Percentiles rank a stretch among this genome's conserved stretches.
phyloP scores from a whole-genome alignment of 2,329 filamentous ascomycete genomes.

The Nothomitra cinnamomea region DNA sequence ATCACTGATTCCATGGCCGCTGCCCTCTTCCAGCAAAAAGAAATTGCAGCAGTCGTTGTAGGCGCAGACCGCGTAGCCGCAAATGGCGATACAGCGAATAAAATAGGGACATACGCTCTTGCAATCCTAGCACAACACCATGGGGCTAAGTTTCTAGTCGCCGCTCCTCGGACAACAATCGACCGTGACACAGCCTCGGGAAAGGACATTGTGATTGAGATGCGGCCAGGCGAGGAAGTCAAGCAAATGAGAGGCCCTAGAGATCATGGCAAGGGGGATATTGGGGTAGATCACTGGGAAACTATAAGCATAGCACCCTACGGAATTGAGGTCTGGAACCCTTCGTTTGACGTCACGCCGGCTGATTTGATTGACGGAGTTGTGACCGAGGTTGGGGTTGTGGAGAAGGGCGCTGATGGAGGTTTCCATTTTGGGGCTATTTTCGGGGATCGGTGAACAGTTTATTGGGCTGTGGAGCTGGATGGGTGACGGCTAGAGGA shows the following conservation, averaged over 20 bases:
- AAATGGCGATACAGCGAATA: slow-evolving; percentile 96
- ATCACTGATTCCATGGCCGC: slow-evolving; percentile 96
- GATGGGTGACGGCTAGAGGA: too few relatives aligned
- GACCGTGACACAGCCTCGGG: slow-evolving; percentile 69
- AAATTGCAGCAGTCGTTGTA: slow-evolving; percentile 76
- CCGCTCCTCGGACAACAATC: slow-evolving; percentile 86
- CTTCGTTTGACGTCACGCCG: slow-evolving; percentile 90
- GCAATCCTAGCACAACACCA: slow-evolving; percentile 82
- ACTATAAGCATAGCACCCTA: slow-evolving; percentile 63
- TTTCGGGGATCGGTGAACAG: slow-evolving; percentile 16
- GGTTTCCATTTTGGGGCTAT: slow-evolving; percentile 41
- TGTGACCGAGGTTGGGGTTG: slow-evolving; percentile 79
- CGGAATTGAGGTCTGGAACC: slow-evolving; percentile 84
- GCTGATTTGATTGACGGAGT: slow-evolving; percentile 79
- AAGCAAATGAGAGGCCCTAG: slow-evolving; percentile 69
- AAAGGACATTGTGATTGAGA: slow-evolving; percentile 72
- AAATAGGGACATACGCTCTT: slow-evolving; percentile 88
- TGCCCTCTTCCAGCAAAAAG: slow-evolving; percentile 55
- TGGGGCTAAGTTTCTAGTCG: slow-evolving; percentile 84
- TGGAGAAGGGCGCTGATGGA: slow-evolving; percentile 58
- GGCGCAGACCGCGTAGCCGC: slow-evolving; percentile 89
- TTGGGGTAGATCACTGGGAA: slow-evolving; percentile 21
- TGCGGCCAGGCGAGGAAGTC: slow-evolving; percentile 66
- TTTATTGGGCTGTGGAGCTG: too few relatives aligned
- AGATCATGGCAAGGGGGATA: slow-evolving; percentile 38